Percentiles rank a stretch among this genome's conserved stretches.
These are phyloP conservation scores for Cornus kousa DNA, from an alignment of 148 eudicot species.

Conservation along the genomic window DNA sequence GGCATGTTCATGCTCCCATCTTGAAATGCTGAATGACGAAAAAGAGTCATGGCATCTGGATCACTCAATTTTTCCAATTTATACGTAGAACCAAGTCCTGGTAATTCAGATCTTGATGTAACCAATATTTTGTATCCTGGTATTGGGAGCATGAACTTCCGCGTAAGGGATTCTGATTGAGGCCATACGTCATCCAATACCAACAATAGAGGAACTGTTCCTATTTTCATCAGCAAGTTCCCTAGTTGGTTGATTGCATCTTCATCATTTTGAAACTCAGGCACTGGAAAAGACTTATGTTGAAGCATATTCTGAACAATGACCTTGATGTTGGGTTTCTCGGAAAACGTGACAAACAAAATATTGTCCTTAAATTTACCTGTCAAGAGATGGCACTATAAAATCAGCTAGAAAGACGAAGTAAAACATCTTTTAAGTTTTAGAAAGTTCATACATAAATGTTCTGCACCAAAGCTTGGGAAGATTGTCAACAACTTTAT, in stretches of 20 bases:
- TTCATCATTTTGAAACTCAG: constrained; percentile 27
- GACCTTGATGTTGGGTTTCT: constrained; percentile 20
- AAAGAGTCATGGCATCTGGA: constrained; percentile 31
- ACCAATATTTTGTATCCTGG: constrained; percentile 29
- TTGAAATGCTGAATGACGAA: constrained; percentile 23
- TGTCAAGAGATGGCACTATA: constrained; percentile 6
- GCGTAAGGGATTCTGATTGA: constrained; percentile 23
- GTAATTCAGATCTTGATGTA: constrained; percentile 30
- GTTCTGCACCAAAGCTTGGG: not conserved
- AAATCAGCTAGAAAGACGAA: not conserved
- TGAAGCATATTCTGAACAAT: constrained; percentile 17
- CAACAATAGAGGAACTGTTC: constrained; percentile 20
- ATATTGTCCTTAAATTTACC: constrained; percentile 24
- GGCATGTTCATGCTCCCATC: constrained; percentile 15
- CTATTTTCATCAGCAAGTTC: constrained; percentile 12
- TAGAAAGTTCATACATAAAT: not conserved
- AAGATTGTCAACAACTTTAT: not conserved
- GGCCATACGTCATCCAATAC: constrained; percentile 44
- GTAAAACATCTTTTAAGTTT: not conserved
- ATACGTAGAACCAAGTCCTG: constrained; percentile 18
- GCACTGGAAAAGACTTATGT: constrained; percentile 2
- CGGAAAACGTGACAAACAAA: constrained; percentile 33
- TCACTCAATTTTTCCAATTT: constrained; percentile 20
- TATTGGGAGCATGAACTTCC: constrained; percentile 12
- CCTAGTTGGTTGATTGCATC: constrained; percentile 30